These are phyloP conservation scores for Metschnikowia henanensis DNA, from an alignment of 805 yeast species.

Conservation along the genomic window DNA sequence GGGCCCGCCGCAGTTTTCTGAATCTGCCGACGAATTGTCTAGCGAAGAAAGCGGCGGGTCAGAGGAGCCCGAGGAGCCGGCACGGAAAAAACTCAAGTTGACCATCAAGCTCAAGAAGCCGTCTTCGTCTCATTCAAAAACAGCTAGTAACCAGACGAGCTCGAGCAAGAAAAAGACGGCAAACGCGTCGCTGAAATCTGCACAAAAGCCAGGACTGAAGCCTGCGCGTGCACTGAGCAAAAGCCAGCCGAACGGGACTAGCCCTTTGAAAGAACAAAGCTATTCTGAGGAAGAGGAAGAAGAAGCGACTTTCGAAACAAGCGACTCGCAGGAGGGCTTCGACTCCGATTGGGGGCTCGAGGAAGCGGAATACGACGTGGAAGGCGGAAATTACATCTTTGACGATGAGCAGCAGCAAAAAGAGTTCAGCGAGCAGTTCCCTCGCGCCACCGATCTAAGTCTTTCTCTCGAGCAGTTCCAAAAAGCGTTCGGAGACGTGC, in stretches of 20 bases:
- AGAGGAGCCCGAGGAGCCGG: conserved; percentile 37
- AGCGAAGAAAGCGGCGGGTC: conserved; percentile 40
- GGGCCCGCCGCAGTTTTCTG: conserved; percentile 40
- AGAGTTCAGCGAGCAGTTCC: conserved; percentile 25
- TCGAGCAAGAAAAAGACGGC: conserved; percentile 11
- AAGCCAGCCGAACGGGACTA: not conserved
- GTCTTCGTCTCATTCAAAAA: conserved; percentile 2
- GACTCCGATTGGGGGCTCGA: conserved; percentile 46
- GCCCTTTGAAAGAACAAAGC: not conserved
- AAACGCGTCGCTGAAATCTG: conserved; percentile 7
- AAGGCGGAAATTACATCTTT: conserved; percentile 39
- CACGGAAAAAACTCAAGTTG: conserved; percentile 20
- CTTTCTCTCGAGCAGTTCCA: conserved; percentile 17
- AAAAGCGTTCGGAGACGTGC: conserved; percentile 19
- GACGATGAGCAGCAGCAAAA: conserved; percentile 32
- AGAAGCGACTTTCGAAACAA: not conserved
- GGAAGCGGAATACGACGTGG: conserved; percentile 25
- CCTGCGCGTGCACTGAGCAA: not conserved
- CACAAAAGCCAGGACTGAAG: conserved; percentile 1
- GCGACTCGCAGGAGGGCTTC: conserved; percentile 9
- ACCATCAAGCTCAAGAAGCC: conserved; percentile 17
- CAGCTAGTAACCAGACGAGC: conserved; percentile 12
- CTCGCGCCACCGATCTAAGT: conserved; percentile 24
- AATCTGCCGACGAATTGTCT: conserved; percentile 36
- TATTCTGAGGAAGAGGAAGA: not conserved